Percentiles rank a stretch among this genome's conserved stretches.
phyloP scores from a whole-genome alignment of 306 rosid species.

The Albizia julibrissin region DNA sequence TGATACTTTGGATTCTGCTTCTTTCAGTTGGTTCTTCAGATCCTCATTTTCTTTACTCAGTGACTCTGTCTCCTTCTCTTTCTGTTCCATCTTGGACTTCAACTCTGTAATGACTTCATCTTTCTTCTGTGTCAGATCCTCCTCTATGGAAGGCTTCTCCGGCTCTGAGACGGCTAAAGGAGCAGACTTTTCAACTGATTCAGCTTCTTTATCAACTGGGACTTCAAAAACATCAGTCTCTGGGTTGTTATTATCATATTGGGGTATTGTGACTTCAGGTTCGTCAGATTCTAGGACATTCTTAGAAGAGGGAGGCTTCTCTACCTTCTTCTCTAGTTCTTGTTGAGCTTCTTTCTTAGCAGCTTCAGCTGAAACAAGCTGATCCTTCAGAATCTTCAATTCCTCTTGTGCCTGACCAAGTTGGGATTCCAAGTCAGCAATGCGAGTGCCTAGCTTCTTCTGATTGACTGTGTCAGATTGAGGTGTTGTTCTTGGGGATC shows the following conservation, averaged over 20 bases:
- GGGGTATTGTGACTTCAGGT: slow-evolving; percentile 26
- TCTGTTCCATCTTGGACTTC: slow-evolving; percentile 58
- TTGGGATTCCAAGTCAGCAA: slow-evolving; percentile 85
- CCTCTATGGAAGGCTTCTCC: slow-evolving; percentile 48
- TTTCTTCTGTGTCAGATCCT: slow-evolving; percentile 46
- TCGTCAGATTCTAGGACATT: slow-evolving; percentile 39
- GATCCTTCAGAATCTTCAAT: slow-evolving; percentile 62
- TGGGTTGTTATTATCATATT: slow-evolving; percentile 43
- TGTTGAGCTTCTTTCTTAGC: slow-evolving; percentile 81
- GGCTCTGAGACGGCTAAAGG: slow-evolving; percentile 37
- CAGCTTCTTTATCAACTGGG: slow-evolving; percentile 58
- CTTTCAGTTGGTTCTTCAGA: slow-evolving; percentile 55
- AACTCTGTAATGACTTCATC: slow-evolving; percentile 48
- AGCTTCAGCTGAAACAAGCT: slow-evolving; percentile 81
- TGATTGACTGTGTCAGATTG: slow-evolving; percentile 66
- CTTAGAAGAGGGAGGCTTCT: slow-evolving; percentile 40
- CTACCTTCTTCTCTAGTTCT: slow-evolving; percentile 61
- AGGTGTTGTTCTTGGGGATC: slow-evolving; percentile 74
- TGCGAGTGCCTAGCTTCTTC: slow-evolving; percentile 87
- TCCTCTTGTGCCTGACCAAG: slow-evolving; percentile 88
- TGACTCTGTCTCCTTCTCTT: slow-evolving; percentile 48
- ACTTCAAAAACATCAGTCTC: slow-evolving; percentile 90
- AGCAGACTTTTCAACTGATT: slow-evolving; percentile 36
- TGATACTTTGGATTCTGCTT: slow-evolving; percentile 47
- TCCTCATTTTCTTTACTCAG: slow-evolving; percentile 45